Evolutionary conservation across 441 rosid genomes (phyloP).

Genomic region (Pelargonium fulgidum): DNA sequence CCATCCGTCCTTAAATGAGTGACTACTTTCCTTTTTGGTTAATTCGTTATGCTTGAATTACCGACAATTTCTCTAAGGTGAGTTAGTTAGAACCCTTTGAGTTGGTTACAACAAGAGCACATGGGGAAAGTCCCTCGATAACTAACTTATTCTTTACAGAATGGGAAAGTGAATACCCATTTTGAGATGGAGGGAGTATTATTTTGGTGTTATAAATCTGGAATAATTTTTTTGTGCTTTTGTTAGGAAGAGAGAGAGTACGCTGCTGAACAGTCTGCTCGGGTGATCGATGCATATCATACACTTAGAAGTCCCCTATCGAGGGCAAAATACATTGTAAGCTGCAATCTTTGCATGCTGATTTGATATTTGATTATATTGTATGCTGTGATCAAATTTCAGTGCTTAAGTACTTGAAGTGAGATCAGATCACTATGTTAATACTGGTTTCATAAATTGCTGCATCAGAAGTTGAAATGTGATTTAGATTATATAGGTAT

Average conservation of each 20-base stretch:
- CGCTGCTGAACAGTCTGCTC: constrained; percentile 84
- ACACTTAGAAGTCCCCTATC: constrained; percentile 51
- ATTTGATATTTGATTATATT: neutral
- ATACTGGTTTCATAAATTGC: neutral
- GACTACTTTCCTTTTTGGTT: neutral
- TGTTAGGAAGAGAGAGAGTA: constrained; percentile 66
- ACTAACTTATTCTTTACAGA: too few species aligned
- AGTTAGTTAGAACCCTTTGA: neutral
- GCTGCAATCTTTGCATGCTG: constrained; percentile 16
- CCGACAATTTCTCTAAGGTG: neutral
- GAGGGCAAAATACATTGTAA: constrained; percentile 79
- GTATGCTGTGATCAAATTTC: neutral
- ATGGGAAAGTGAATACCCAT: too few species aligned
- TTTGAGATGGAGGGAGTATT: neutral
- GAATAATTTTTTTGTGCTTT: neutral
- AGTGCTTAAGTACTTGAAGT: neutral
- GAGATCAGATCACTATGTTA: neutral
- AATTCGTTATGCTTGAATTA: neutral
- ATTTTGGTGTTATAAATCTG: neutral
- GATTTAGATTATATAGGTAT: neutral
- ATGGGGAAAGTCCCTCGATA: too few species aligned
- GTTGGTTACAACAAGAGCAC: neutral
- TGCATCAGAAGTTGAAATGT: neutral
- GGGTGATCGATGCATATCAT: constrained; percentile 74
- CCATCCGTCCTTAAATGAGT: neutral